Evolutionary conservation across 2,329 filamentous ascomycete species (phyloP), one percentile per base, ranked within the genome.

Genomic region (Lizonia empirigonia): DNA sequence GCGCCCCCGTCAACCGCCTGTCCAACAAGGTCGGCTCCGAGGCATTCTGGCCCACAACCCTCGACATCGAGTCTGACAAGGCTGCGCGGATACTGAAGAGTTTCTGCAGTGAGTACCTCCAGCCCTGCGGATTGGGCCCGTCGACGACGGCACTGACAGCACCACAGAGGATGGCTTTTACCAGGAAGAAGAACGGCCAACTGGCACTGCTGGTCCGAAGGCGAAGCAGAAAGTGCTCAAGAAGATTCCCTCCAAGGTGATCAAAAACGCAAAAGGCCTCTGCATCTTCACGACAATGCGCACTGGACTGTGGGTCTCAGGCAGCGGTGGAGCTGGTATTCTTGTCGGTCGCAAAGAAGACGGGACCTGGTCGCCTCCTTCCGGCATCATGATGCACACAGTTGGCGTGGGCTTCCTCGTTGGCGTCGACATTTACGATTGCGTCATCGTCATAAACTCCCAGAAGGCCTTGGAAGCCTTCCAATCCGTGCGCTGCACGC

Each of bases 261-360:
- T 97, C 62, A 85, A 89, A 68, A 90, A 94, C 75, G 91, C 92
- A 22, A 91, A 93, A 61, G 93, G 91, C 9, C 82, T 97, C 50
- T 92, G 91, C 46, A 90, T 97, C 61, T 97, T 97, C 77, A 96
- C 92, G 1, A 96, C 91, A 23, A 96, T 97, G 91, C 87, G 93
- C 13, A 93, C 90, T 12, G 93, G 93, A 10, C 78, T 97, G 24
- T 96, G 92, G 89, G 82, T 96, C 62, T 93, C 90, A 36, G 93
- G 93, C 36, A 92, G 91, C 13, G 92, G 92, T 22, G 93, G 93
- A 30, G 93, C 90, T 50, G 93, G 93, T 41, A 83, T 97, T 30
- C 80, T 97, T 30, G 85, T 97, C 52, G 92, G 87, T 15, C 85
- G 90, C 60, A 89, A 90, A 65, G 87, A 88, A 19, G 91, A 96